phyloP scores from a whole-genome alignment of 257 asterid species.

The Cordia subcordata region DNA sequence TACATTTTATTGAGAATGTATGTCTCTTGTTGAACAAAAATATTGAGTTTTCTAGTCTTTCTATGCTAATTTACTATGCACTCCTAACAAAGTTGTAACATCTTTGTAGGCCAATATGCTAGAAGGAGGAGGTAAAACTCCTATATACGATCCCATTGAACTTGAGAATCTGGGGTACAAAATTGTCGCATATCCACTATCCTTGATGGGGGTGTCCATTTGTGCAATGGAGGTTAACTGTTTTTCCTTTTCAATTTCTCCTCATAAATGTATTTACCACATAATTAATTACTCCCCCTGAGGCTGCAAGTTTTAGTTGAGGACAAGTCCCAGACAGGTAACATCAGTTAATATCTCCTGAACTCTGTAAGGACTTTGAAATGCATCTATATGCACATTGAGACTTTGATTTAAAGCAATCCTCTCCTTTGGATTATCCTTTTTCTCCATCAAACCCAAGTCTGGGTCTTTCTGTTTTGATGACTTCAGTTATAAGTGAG shows the following conservation, averaged over 20 bases:
- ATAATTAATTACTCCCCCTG: background rate
- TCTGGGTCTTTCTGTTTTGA: too few relatives aligned
- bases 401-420: too few relatives aligned
- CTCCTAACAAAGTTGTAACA: slow-evolving; percentile 20
- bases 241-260: slow-evolving; percentile 9
- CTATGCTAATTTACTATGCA: background rate
- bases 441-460: too few relatives aligned
- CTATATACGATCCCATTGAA: slow-evolving; percentile 76
- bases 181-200: slow-evolving; percentile 88
- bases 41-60: background rate
- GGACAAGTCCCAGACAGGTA: too few relatives aligned
- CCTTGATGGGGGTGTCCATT: slow-evolving; percentile 81
- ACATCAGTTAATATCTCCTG: too few relatives aligned
- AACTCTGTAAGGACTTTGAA: too few relatives aligned
- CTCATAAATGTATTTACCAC: background rate
- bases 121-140: slow-evolving; percentile 97
- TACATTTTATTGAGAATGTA: too few relatives aligned
- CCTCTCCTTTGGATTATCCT: too few relatives aligned
- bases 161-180: slow-evolving; percentile 85
- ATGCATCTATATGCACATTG: too few relatives aligned
- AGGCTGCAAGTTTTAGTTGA: too few relatives aligned
- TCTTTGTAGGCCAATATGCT: slow-evolving; percentile 84
- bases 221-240: slow-evolving; percentile 84
- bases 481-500: too few relatives aligned
- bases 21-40: too few relatives aligned